These are phyloP conservation scores for Styphnolobium japonicum DNA, from an alignment of 306 rosid species.

Conservation along the genomic window DNA sequence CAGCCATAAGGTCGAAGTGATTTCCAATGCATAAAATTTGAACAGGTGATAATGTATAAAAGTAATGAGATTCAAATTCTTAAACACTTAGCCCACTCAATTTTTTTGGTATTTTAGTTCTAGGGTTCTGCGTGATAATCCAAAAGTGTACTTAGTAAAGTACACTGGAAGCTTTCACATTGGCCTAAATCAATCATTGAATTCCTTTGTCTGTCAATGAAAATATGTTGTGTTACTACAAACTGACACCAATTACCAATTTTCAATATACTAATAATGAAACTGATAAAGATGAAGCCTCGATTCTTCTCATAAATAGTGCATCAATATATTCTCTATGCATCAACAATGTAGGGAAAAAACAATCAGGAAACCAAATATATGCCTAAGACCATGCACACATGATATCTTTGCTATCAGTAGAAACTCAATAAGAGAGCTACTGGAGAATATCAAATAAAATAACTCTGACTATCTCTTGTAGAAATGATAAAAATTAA, in stretches of 20 bases:
- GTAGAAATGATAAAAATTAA: not conserved
- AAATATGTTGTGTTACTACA: not conserved
- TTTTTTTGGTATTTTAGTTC: not conserved
- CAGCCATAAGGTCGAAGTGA: not conserved
- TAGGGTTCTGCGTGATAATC: not conserved
- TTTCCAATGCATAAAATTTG: not conserved
- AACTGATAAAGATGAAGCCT: not conserved
- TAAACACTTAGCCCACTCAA: not conserved
- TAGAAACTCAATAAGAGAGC: not conserved
- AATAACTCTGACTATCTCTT: not conserved
- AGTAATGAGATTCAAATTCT: not conserved
- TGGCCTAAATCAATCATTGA: not conserved
- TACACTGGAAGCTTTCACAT: not conserved
- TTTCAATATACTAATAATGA: not conserved
- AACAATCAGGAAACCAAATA: not conserved
- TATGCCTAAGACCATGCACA: not conserved
- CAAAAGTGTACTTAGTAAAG: not conserved
- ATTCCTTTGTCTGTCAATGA: not conserved
- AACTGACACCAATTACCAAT: not conserved
- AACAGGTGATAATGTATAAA: not conserved
- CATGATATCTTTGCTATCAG: not conserved
- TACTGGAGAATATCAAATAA: conserved; percentile 14
- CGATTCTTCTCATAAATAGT: not conserved
- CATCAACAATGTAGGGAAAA: not conserved
- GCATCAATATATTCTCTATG: not conserved